Conservation (phyloP, 345 rosid species). For the Ceriops tagal region DNA sequence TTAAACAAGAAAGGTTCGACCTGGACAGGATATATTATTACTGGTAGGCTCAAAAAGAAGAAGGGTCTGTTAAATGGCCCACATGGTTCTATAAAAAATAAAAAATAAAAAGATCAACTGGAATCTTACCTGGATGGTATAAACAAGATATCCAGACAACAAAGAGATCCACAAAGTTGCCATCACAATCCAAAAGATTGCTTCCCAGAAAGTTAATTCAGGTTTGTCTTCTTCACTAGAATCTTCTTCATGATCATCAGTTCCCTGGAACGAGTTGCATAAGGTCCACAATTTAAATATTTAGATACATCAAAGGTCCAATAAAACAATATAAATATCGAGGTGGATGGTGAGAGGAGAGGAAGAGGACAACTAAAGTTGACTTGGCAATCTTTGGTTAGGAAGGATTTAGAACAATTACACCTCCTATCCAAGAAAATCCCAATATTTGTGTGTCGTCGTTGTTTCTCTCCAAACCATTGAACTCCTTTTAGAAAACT, state of each 20-base stretch:
- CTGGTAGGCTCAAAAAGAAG: neutral
- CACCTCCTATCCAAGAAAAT: too few species aligned
- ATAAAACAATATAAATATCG: too few species aligned
- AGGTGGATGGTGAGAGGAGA: too few species aligned
- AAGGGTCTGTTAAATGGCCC: neutral
- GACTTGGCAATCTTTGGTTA: too few species aligned
- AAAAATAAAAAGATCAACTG: neutral
- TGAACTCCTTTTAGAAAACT: too few species aligned
- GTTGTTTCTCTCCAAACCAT: too few species aligned
- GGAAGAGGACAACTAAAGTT: too few species aligned
- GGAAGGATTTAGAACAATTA: too few species aligned
- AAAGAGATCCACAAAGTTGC: constrained; percentile 81
- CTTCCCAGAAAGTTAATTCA: constrained; percentile 74
- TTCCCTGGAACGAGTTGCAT: constrained; percentile 24
- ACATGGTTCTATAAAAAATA: neutral
- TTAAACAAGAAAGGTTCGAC: too few species aligned
- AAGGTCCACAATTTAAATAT: neutral
- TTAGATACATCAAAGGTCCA: too few species aligned
- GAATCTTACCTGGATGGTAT: constrained; percentile 61
- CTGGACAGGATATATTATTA: too few species aligned
- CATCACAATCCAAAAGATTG: constrained; percentile 70
- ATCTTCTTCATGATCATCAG: constrained; percentile 18
- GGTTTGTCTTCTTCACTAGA: constrained; percentile 47
- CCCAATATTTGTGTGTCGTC: too few species aligned
- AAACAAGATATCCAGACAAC: constrained; percentile 74